Evolutionary conservation across 31 red algal genomes (phyloP), one percentile per base, ranked within the genome.

Genomic region (Odonthalia washingtoniensis): DNA sequence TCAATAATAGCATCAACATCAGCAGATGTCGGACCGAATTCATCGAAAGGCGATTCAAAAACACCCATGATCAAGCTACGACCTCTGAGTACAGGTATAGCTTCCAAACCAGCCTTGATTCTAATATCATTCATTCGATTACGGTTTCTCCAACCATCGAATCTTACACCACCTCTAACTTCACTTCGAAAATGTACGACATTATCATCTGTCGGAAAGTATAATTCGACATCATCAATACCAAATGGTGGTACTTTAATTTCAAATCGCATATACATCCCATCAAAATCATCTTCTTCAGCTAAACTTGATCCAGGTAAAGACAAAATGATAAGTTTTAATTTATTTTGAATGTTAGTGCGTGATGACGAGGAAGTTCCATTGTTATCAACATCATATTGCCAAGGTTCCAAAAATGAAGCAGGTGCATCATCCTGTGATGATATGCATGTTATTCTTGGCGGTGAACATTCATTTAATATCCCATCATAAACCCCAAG

Each of bases 401-500:
- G 84, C 72, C 86, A 89, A 3, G 91, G 91, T 65, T 94, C 91
- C 34, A 89, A 70, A 64, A 94, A 94, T 31, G 91, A 94, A 14
- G 74, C 57, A 18, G 91, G 91, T 3, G 62, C 68, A 68, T 94
- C 91, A 34, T 94, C 85, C 34, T 94, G 91, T 0, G 91, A 94
- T 16, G 78, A 82, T 18, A 89, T 65, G 85, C 91, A 94, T 5
- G 85, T 74, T 36, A 91, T 12, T 28, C 86, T 69, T 39, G 73
- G 66, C 18, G 89, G 81, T 4, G 65, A 39, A 57, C 89, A 91
- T 31, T 82, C 39, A 9, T 46, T 52, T 12, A 91, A 80, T 43
- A 91, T 4, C 27, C 72, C 63, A 66, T 85, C 46, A 30, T 57
- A 38, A 1, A 91, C 41, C n/a, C 84, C 70, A 2, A 83, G 49